A percentile compares a stretch with the other conserved stretches of the same genome.
Conservation (phyloP, 31 red algal species). For the Asparagopsis taxiformis region DNA sequence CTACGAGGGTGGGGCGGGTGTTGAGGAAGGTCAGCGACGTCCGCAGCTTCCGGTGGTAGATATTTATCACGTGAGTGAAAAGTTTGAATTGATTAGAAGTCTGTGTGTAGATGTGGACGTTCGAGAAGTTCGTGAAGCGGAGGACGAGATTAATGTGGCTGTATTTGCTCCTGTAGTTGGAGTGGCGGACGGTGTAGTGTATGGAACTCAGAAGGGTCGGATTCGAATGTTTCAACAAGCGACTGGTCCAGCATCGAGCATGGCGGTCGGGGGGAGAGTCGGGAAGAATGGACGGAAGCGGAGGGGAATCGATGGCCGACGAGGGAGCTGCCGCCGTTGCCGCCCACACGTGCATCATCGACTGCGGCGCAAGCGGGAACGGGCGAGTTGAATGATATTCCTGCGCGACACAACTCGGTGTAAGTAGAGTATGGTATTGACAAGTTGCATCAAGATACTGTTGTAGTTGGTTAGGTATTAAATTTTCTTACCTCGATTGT, state of each 20-base stretch:
- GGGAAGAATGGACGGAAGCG: too few species aligned
- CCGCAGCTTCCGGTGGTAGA: constrained; percentile 65
- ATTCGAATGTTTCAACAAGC: constrained; percentile 80
- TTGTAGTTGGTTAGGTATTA: too few species aligned
- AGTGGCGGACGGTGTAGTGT: constrained; percentile 69
- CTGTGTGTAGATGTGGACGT: constrained; percentile 73
- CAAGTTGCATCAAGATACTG: background rate
- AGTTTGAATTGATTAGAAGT: constrained; percentile 41
- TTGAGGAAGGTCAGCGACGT: background rate
- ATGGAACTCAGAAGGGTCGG: constrained; percentile 87
- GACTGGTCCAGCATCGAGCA: constrained; percentile 7
- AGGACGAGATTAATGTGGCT: constrained; percentile 90
- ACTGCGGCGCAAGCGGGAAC: background rate
- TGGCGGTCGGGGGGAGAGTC: background rate
- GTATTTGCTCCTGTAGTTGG: constrained; percentile 60
- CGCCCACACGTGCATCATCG: background rate
- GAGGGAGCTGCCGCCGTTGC: too few species aligned
- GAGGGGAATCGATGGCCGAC: too few species aligned
- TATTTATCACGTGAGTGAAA: constrained; percentile 49
- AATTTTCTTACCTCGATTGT: too few species aligned
- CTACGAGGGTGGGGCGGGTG: constrained; percentile 25
- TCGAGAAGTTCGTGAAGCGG: constrained; percentile 34
- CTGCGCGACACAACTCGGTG: constrained; percentile 3
- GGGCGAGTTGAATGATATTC: background rate
- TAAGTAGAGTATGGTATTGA: background rate